A percentile compares a stretch with the other conserved stretches of the same genome.
These are phyloP conservation scores for Fusarium sp. DNA, from an alignment of 2,329 filamentous ascomycete species.

Conservation along the genomic window DNA sequence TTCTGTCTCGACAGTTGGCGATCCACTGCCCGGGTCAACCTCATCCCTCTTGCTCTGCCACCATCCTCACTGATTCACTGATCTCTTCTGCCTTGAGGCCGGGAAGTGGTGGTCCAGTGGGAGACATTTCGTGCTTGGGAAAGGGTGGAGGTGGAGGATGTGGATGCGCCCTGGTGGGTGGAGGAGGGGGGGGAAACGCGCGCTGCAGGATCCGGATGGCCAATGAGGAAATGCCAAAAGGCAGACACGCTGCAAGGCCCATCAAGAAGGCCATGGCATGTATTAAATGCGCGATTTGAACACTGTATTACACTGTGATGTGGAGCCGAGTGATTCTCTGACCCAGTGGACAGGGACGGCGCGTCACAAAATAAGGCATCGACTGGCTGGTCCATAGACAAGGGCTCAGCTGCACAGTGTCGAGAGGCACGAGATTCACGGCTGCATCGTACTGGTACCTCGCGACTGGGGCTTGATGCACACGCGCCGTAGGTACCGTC, in stretches of 20 bases:
- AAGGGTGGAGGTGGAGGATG: slow-evolving; percentile 28
- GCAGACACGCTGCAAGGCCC: slow-evolving; percentile 39
- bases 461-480: slow-evolving; percentile 6
- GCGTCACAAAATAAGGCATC: not conserved
- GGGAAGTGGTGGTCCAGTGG: slow-evolving; percentile 22
- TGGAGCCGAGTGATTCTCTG: slow-evolving; percentile 16
- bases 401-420: slow-evolving; percentile 25
- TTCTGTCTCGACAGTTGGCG: not conserved
- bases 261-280: slow-evolving; percentile 30
- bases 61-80: slow-evolving; percentile 10
- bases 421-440: not conserved
- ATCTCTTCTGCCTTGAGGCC: slow-evolving; percentile 25
- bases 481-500: slow-evolving; percentile 33
- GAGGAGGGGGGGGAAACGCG: slow-evolving; percentile 33
- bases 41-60: slow-evolving; percentile 17
- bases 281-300: slow-evolving; percentile 24
- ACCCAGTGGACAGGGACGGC: slow-evolving; percentile 19
- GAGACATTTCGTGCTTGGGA: slow-evolving; percentile 14
- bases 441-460: slow-evolving; percentile 27
- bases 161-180: slow-evolving; percentile 29
- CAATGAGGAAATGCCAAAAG: slow-evolving; percentile 41
- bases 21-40: slow-evolving; percentile 14
- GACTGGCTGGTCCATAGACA: slow-evolving; percentile 29
- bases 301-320: slow-evolving; percentile 32
- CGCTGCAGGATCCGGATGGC: slow-evolving; percentile 28